phyloP scores from a whole-genome alignment of 1,284 basidiomycete species.

The Jaminaea rosea region DNA sequence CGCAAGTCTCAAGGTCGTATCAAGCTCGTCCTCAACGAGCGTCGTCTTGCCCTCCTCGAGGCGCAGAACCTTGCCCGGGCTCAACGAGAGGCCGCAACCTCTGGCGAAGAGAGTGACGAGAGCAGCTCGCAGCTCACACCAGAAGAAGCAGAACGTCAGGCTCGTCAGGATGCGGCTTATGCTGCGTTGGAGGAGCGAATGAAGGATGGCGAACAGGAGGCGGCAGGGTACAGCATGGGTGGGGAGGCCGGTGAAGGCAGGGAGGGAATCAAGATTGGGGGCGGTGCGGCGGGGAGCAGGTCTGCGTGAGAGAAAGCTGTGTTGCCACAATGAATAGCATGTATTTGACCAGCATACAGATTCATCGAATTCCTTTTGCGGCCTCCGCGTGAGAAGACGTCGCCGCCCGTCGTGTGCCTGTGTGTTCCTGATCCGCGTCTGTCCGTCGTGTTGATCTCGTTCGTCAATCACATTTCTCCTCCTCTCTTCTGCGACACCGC shows the following conservation, averaged over 20 bases:
- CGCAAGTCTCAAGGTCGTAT: conserved; percentile 95
- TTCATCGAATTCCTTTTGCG: too few species aligned
- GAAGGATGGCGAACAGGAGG: not conserved
- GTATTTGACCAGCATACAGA: too few species aligned
- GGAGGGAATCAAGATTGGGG: not conserved
- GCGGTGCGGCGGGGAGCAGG: too few species aligned
- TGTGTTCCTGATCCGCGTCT: too few species aligned
- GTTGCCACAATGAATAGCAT: too few species aligned
- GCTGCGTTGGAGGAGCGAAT: too few species aligned
- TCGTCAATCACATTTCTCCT: too few species aligned
- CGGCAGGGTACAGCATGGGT: not conserved
- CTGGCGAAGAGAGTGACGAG: not conserved
- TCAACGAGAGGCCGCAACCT: not conserved
- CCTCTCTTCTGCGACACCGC: too few species aligned
- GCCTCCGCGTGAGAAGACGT: too few species aligned
- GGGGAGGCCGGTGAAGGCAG: not conserved
- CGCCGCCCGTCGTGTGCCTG: too few species aligned
- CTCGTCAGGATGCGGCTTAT: not conserved
- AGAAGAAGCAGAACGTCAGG: not conserved
- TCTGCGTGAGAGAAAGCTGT: too few species aligned
- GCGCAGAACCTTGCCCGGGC: conserved; percentile 52
- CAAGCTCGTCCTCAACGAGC: conserved; percentile 85
- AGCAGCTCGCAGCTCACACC: not conserved
- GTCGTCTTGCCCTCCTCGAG: conserved; percentile 67
- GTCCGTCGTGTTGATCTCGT: too few species aligned